A percentile compares a stretch with the other conserved stretches of the same genome.
phyloP scores from a whole-genome alignment of 805 yeast genomes.

The Hanseniaspora singularis region DNA sequence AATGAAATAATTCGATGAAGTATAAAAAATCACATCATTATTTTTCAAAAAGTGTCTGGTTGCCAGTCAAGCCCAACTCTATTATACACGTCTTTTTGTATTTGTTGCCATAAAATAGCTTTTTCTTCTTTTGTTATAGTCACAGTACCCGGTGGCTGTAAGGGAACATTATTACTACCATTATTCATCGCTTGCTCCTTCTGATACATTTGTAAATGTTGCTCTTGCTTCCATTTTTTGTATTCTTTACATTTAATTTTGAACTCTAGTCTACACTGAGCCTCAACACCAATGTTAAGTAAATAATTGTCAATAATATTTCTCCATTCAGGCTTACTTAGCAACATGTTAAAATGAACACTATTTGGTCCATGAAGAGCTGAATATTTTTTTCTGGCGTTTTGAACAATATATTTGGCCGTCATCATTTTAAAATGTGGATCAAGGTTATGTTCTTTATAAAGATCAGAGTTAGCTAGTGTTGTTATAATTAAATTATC shows the following conservation, averaged over 20 bases:
- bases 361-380: slow-evolving; percentile 31
- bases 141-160: too few species aligned
- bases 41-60: slow-evolving; percentile 33
- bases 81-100: slow-evolving; percentile 47
- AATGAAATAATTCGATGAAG: too few species aligned
- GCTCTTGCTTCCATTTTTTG: slow-evolving; percentile 35
- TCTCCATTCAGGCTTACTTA: slow-evolving; percentile 57
- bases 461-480: slow-evolving; percentile 49
- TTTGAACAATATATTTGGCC: slow-evolving; percentile 48
- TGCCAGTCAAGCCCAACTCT: slow-evolving; percentile 52
- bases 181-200: slow-evolving; percentile 1
- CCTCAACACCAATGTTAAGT: slow-evolving; percentile 53
- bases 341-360: slow-evolving; percentile 24
- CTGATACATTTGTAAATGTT: slow-evolving; percentile 21
- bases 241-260: slow-evolving; percentile 39
- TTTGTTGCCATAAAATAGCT: slow-evolving; percentile 48
- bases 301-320: slow-evolving; percentile 60
- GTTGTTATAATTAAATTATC: slow-evolving; percentile 39
- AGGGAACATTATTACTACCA: slow-evolving; percentile 15
- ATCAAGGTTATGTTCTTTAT: slow-evolving; percentile 50
- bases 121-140: slow-evolving; percentile 44
- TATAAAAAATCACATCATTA: too few species aligned
- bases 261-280: slow-evolving; percentile 58
- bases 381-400: slow-evolving; percentile 34
- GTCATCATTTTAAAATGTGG: slow-evolving; percentile 42